Percentiles rank a stretch among this genome's conserved stretches.
phyloP scores from a whole-genome alignment of 148 eudicot genomes.

The Linanthus parryae region DNA sequence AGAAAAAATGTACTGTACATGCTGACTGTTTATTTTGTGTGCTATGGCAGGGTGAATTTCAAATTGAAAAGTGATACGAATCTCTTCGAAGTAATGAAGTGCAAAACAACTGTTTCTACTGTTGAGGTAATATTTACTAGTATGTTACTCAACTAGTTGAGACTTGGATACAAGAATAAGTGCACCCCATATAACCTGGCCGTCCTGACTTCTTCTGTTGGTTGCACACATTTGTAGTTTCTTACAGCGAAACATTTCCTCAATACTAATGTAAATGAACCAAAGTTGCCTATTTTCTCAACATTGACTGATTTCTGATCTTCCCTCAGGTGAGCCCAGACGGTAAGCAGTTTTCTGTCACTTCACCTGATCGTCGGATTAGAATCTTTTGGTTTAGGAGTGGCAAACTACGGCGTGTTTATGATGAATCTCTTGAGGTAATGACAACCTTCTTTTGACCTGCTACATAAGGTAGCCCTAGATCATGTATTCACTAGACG shows the following conservation, averaged over 20 bases:
- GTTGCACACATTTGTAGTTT: too few relatives aligned
- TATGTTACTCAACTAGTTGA: background rate
- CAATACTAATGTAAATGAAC: too few relatives aligned
- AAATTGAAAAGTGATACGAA: conserved; percentile 76
- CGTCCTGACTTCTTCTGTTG: too few relatives aligned
- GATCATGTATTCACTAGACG: too few relatives aligned
- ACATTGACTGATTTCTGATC: conserved; percentile 6
- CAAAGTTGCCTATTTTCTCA: background rate
- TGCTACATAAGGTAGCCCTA: too few relatives aligned
- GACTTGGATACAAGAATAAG: background rate
- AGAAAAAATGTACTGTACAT: too few relatives aligned
- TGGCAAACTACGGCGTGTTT: conserved; percentile 86
- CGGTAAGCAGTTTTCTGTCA: conserved; percentile 87
- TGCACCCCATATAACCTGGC: too few relatives aligned
- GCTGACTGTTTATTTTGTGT: conserved; percentile 5
- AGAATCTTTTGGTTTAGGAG: conserved; percentile 89
- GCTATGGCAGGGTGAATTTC: conserved; percentile 67
- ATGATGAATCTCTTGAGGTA: conserved; percentile 99
- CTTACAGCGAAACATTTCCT: too few relatives aligned
- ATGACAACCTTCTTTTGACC: background rate
- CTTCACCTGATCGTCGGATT: conserved; percentile 96
- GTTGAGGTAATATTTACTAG: conserved; percentile 74
- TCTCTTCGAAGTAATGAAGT: conserved; percentile 77
- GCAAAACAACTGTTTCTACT: conserved; percentile 83
- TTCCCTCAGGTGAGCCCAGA: conserved; percentile 82